Base-by-base conservation (phyloP, 2,329 filamentous ascomycete genomes). In the Diaporthe longicolla region DNA sequence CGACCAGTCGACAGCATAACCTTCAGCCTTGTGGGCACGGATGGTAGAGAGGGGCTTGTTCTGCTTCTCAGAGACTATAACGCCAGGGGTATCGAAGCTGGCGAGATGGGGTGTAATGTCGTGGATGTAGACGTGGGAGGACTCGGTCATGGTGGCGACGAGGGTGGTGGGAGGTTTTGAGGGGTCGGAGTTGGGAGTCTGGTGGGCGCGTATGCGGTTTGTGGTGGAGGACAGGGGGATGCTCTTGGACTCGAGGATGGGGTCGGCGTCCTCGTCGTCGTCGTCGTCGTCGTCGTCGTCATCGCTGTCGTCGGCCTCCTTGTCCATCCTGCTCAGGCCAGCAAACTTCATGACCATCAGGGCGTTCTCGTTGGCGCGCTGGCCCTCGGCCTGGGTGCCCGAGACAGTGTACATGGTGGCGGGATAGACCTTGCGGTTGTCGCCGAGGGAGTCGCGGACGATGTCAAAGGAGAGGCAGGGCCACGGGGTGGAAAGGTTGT, bases 1-100 rank as follows among this genome's bases (percentile, higher is more conserved):
- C 35, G 95, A 98, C 97, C 97, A 99, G 84, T 98, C 97, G n/a
- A 99, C 85, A 0, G 95, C 97, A 82, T 98, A 99, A 65, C 97
- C 97, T 87, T 99, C 97, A 17, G 92, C 87, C 85, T 95, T 96
- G 89, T 99, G 97, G 78, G 96, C 95, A 78, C 94, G 91, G 78
- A 99, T 92, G 3, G 95, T 98, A 77, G 90, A 93, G 68, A 97
- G 85, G 45, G 97, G 95, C 85, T 97, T 97, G 83, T 95, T 96
- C 81, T 97, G 94, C 80, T 94, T 92, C 1, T 94, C 88, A 9
- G 94, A 92, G 77, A 98, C 90, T 77, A 92, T 87, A 55, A 92
- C 93, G 74, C 97, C 96, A 1, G 97, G 97, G 74, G 90, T 93
- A 82, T 98, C 96, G 83, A 99, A 98, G 69, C 95, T 94, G 73